These are phyloP conservation scores for Populus hybrid DNA, from an alignment of 441 rosid species.

Conservation along the genomic window DNA sequence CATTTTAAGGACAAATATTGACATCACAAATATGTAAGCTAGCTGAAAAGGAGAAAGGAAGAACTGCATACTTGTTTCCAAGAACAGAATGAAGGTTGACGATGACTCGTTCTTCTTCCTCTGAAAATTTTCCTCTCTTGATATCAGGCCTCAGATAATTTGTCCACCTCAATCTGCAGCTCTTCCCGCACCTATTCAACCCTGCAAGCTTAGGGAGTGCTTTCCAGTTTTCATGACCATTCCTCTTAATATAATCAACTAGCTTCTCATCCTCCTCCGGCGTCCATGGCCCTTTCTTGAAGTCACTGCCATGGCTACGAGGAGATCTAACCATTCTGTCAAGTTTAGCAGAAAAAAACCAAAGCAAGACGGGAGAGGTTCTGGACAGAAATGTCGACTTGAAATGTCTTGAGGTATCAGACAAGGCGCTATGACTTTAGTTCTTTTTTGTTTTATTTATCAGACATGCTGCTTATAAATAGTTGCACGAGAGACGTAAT, in stretches of 20 bases:
- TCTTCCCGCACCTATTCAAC: conserved; percentile 76
- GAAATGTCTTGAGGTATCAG: background rate
- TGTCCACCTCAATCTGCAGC: conserved; percentile 80
- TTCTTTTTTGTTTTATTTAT: background rate
- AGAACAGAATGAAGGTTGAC: conserved; percentile 68
- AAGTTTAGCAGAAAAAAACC: background rate
- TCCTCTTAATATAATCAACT: conserved; percentile 44
- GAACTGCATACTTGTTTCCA: conserved; percentile 54
- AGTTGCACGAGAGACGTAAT: conserved; percentile 19
- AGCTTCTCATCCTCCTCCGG: conserved; percentile 78
- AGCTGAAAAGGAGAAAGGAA: background rate
- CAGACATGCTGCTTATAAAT: conserved; percentile 17
- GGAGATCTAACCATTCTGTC: conserved; percentile 64
- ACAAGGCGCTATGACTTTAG: background rate
- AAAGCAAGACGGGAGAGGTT: background rate
- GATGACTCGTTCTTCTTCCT: conserved; percentile 69
- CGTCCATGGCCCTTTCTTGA: conserved; percentile 86
- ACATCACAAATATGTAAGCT: background rate
- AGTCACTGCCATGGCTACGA: conserved; percentile 60
- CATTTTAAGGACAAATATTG: background rate
- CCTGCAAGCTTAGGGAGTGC: conserved; percentile 67
- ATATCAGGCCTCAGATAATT: conserved; percentile 77
- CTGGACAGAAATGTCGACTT: background rate
- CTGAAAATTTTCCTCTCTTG: conserved; percentile 71
- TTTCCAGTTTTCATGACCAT: conserved; percentile 88